Evolutionary conservation across 2,329 filamentous ascomycete genomes (phyloP), one percentile per base, ranked within the genome.

Genomic region (Blastomyces silverae): DNA sequence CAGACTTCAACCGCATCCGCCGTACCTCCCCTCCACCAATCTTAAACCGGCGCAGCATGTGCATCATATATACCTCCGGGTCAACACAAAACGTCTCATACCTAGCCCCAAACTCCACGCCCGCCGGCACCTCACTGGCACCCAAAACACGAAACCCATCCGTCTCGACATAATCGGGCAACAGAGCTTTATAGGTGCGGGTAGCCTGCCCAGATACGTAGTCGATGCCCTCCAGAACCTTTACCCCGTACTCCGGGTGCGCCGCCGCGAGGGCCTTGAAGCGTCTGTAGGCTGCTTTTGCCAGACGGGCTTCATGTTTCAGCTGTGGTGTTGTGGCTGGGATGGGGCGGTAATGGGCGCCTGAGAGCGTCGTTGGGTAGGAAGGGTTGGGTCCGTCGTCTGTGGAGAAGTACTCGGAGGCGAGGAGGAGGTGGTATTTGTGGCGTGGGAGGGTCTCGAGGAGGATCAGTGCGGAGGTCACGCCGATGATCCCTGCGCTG

Each of bases 291-390:
- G 80, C 80, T 22, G 71, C 71, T 17, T 71, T 68, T 2, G 75
- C 78, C 69, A 79, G 75, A 17, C 67, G 48, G 37, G 73, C 72
- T 69, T 81, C 78, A 7, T 71, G 67, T 48, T 72, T 63, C 39
- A 72, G 65, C 68, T 79, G 75, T 34, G 78, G 68, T 1, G 73
- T 73, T 28, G 72, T 70, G 8, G 74, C 76, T 0, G 79, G 79
- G 3, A 80, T 75, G 0, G 80, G 79, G 0, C 80, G 76, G 67
- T 79, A 81, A 69, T 82, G 80, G 1, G 79, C 80, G 31, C 79
- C 79, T 0, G 79, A 79, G 76, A 78, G 80, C 39, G 77, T 76
- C 1, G 78, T 80, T 52, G 80, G 74, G 69, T 81, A 82, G 20
- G 78, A 79, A 8, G 75, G 73, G 57, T 73, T 69, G 61, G 50